Conservation (phyloP, 768 basidiomycete genomes). For the Omphalotus guepiniiformis region DNA sequence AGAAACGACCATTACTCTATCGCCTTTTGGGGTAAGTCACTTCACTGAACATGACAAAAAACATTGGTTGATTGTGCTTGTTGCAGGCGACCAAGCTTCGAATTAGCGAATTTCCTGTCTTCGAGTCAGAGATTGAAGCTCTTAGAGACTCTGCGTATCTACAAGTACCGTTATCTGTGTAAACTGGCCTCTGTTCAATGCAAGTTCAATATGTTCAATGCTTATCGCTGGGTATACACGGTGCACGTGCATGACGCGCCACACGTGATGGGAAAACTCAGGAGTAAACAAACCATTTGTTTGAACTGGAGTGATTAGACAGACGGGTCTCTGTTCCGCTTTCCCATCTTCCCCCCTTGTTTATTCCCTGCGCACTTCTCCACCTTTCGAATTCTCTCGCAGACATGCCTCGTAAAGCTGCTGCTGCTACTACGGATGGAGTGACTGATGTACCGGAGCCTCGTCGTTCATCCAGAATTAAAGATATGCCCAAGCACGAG, state of each 20-base stretch:
- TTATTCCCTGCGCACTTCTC: background rate
- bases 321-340: constrained; percentile 6
- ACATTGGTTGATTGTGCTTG: background rate
- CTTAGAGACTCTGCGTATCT: background rate
- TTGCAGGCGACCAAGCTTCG: constrained; percentile 33
- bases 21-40: constrained; percentile 44
- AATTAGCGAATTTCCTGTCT: constrained; percentile 39
- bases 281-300: background rate
- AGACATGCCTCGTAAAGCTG: constrained; percentile 70
- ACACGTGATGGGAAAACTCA: background rate
- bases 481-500: constrained; percentile 59
- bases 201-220: background rate
- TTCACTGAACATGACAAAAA: background rate
- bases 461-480: constrained; percentile 73
- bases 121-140: constrained; percentile 16
- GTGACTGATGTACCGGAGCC: constrained; percentile 42
- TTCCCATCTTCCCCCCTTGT: constrained; percentile 2
- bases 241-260: background rate
- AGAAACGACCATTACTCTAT: constrained; percentile 37
- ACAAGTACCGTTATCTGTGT: background rate
- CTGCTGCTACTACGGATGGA: constrained; percentile 39
- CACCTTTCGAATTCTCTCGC: background rate
- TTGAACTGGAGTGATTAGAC: background rate
- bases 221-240: too few species aligned
- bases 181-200: background rate